Evolutionary conservation across 2,329 filamentous ascomycete species (phyloP).

Genomic region (Diaporthe citriasiana): DNA sequence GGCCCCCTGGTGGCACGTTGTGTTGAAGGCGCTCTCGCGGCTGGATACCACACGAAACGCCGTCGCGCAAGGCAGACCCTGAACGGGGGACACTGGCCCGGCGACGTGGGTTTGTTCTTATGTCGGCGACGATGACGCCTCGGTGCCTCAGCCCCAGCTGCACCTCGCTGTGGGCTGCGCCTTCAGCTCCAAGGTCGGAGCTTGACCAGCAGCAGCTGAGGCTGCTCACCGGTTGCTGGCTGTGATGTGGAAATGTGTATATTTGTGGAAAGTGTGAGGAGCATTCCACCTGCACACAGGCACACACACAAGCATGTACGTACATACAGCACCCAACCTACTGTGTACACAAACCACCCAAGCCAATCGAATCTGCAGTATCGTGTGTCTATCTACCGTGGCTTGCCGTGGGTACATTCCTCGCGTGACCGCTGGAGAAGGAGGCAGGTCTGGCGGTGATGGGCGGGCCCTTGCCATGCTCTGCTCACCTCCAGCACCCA

Average conservation of each 20-base stretch:
- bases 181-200: constrained; percentile 11
- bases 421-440: constrained; percentile 14
- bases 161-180: neutral
- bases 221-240: constrained; percentile 19
- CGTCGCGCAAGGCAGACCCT: constrained; percentile 23
- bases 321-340: neutral
- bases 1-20: constrained; percentile 1
- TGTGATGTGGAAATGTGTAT: neutral
- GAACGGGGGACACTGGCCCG: constrained; percentile 4
- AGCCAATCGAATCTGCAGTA: neutral
- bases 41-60: constrained; percentile 21
- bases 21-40: neutral
- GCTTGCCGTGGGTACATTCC: neutral
- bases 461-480: neutral
- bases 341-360: neutral
- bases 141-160: constrained; percentile 19
- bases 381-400: neutral
- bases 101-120: neutral
- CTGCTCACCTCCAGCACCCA: neutral
- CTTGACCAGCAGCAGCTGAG: constrained; percentile 17
- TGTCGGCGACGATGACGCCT: constrained; percentile 6
- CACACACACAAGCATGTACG: neutral
- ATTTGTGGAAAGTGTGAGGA: constrained; percentile 18
- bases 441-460: constrained; percentile 1
- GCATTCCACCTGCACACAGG: neutral